Conservation (phyloP, 1,284 basidiomycete genomes). For the Cryptococcus jaspeensis region DNA sequence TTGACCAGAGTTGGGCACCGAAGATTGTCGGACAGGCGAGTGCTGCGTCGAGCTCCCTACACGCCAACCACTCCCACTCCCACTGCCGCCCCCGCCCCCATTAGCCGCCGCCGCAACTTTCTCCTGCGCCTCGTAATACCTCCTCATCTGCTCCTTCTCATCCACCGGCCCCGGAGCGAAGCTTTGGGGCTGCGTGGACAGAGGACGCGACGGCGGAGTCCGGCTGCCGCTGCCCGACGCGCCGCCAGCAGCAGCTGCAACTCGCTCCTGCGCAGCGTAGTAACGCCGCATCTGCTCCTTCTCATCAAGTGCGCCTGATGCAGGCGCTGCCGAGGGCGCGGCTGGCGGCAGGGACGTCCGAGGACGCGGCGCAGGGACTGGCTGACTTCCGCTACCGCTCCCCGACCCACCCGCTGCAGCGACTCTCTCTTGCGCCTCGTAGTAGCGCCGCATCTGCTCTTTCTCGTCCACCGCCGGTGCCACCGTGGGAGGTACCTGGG, state of each 20-base stretch:
- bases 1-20: too few relatives aligned
- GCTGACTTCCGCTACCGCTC: background rate
- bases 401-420: conserved; percentile 7
- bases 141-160: conserved; percentile 48
- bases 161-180: conserved; percentile 5
- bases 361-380: too few relatives aligned
- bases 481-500: background rate
- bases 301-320: conserved; percentile 15
- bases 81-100: background rate
- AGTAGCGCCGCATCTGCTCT: conserved; percentile 38
- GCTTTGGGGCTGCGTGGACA: background rate
- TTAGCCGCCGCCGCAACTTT: conserved; percentile 16
- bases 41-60: too few relatives aligned
- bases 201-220: background rate
- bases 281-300: conserved; percentile 35
- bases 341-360: too few relatives aligned
- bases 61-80: background rate
- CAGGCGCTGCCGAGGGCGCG: too few relatives aligned
- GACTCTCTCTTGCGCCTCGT: conserved; percentile 31
- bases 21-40: background rate
- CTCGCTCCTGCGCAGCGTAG: conserved; percentile 27
- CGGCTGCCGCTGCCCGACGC: background rate
- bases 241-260: background rate
- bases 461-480: conserved; percentile 28
- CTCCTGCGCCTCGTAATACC: conserved; percentile 61